Evolutionary conservation across 257 asterid species (phyloP).

Genomic region (Penstemon davidsonii): DNA sequence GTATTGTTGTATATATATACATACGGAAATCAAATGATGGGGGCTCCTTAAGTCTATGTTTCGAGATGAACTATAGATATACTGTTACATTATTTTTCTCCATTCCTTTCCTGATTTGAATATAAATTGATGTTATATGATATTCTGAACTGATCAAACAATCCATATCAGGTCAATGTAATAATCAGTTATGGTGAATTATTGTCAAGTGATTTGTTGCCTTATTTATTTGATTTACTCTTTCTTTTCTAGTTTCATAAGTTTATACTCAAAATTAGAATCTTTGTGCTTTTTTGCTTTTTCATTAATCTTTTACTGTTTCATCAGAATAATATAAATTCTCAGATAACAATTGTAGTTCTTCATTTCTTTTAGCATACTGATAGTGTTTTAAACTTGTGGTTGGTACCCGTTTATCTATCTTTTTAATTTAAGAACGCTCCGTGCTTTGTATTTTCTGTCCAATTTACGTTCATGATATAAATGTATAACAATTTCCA

Average conservation of each 20-base stretch:
- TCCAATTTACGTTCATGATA: not conserved
- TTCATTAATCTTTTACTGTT: not conserved
- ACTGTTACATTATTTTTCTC: not conserved
- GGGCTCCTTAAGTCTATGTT: no score
- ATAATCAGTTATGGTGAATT: not conserved
- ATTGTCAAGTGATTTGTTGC: not conserved
- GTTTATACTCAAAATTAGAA: not conserved
- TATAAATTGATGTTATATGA: not conserved
- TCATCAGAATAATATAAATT: not conserved
- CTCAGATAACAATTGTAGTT: not conserved
- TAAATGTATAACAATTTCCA: slow-evolving; percentile 8
- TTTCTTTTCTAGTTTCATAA: not conserved
- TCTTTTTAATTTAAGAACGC: slow-evolving; percentile 17
- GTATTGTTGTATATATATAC: not conserved
- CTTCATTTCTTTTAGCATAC: not conserved
- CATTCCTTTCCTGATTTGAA: not conserved
- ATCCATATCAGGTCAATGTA: not conserved
- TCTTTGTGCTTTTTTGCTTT: not conserved
- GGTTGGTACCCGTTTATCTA: not conserved
- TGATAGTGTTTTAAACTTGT: not conserved
- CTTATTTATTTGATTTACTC: slow-evolving; percentile 5
- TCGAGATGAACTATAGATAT: no score
- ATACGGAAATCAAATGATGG: not conserved
- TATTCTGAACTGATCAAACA: slow-evolving; percentile 14
- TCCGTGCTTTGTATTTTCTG: slow-evolving; percentile 3